These are phyloP conservation scores for Trametes meyenii DNA, from an alignment of 768 basidiomycete species.

Conservation along the genomic window DNA sequence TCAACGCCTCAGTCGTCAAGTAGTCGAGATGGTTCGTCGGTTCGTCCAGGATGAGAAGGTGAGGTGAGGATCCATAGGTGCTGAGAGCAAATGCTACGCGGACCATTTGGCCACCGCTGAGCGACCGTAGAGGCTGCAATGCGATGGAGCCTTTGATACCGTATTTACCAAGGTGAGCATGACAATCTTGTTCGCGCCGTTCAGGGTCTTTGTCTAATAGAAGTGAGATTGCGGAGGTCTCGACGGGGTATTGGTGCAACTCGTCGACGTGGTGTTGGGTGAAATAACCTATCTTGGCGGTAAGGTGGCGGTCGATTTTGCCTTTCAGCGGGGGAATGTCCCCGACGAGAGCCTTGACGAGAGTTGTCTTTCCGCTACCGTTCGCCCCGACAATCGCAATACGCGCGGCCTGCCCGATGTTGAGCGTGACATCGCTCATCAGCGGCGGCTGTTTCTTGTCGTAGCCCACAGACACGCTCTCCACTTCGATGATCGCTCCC, in stretches of 20 bases:
- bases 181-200: conserved; percentile 12
- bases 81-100: conserved; percentile 88
- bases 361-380: conserved; percentile 29
- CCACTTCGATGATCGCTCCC: conserved; percentile 27
- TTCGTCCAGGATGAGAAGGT: conserved; percentile 92
- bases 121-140: conserved; percentile 61
- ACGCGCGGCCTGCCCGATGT: conserved; percentile 24
- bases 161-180: conserved; percentile 23
- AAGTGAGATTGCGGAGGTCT: conserved; percentile 17
- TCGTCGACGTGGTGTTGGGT: conserved; percentile 30
- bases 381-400: conserved; percentile 29
- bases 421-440: conserved; percentile 24
- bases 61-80: conserved; percentile 94
- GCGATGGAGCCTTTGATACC: conserved; percentile 18
- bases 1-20: conserved; percentile 95
- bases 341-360: conserved; percentile 27
- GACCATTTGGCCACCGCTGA: conserved; percentile 99
- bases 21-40: conserved; percentile 93
- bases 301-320: conserved; percentile 19
- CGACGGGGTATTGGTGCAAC: conserved; percentile 14
- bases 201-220: conserved; percentile 11
- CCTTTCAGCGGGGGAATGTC: conserved; percentile 26
- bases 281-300: conserved; percentile 28
- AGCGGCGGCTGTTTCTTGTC: conserved; percentile 14
- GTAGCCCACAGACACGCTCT: conserved; percentile 22